phyloP scores from a whole-genome alignment of 2,329 filamentous ascomycete genomes.

The Akanthomyces muscarius region DNA sequence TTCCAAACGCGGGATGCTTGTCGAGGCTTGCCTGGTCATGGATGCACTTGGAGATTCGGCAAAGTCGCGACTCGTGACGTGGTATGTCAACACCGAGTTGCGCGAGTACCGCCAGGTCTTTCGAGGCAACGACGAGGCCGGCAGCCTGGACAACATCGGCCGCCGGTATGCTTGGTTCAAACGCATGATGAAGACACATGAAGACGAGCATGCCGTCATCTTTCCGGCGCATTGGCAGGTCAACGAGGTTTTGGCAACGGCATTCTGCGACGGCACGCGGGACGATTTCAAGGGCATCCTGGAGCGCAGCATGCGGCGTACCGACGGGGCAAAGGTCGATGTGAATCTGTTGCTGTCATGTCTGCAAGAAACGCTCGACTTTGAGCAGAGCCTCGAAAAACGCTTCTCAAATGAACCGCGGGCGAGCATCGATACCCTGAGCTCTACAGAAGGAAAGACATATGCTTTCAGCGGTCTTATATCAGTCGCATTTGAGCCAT shows the following conservation, averaged over 20 bases:
- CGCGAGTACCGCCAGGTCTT: constrained; percentile 96
- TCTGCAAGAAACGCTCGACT: constrained; percentile 92
- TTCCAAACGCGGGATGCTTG: constrained; percentile 63
- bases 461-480: constrained; percentile 85
- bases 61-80: constrained; percentile 75
- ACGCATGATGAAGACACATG: constrained; percentile 90
- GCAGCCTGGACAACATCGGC: constrained; percentile 93
- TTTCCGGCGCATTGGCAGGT: constrained; percentile 89
- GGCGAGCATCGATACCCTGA: constrained; percentile 85
- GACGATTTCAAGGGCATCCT: constrained; percentile 95
- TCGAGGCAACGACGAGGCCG: constrained; percentile 92
- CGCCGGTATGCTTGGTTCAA: constrained; percentile 95
- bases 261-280: constrained; percentile 91
- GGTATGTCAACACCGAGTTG: constrained; percentile 97
- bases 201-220: constrained; percentile 83
- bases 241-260: constrained; percentile 81
- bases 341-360: constrained; percentile 86
- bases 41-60: constrained; percentile 90
- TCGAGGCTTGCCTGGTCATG: constrained; percentile 89
- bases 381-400: constrained; percentile 86
- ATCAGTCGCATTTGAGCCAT: constrained; percentile 95
- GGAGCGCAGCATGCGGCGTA: constrained; percentile 76
- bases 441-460: constrained; percentile 67
- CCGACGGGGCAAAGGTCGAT: constrained; percentile 75
- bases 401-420: constrained; percentile 71